Evolutionary conservation across 768 basidiomycete genomes (phyloP).

Genomic region (Dentipellis fragilis): DNA sequence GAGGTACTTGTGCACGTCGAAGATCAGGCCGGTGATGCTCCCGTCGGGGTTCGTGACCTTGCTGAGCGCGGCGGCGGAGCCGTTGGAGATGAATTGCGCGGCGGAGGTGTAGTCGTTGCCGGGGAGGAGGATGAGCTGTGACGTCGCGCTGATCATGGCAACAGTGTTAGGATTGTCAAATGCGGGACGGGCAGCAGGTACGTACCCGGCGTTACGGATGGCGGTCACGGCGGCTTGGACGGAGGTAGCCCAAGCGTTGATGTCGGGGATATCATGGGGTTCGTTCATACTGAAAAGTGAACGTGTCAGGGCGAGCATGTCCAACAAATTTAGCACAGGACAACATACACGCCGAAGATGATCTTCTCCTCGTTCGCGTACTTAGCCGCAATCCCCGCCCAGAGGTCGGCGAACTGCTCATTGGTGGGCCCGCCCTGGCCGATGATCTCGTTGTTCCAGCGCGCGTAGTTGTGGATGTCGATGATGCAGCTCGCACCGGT

Average conservation of each 20-base stretch:
- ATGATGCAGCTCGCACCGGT: slow-evolving; percentile 45
- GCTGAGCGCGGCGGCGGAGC: slow-evolving; percentile 37
- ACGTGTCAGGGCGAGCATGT: background rate
- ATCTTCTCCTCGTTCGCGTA: slow-evolving; percentile 32
- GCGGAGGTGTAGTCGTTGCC: slow-evolving; percentile 52
- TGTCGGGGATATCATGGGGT: slow-evolving; percentile 46
- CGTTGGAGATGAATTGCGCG: slow-evolving; percentile 37
- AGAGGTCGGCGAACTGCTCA: slow-evolving; percentile 40
- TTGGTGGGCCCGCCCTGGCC: slow-evolving; percentile 55
- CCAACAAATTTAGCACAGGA: background rate
- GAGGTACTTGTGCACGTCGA: slow-evolving; percentile 58
- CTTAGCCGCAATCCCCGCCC: slow-evolving; percentile 41
- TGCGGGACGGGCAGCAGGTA: background rate
- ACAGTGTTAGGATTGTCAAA: background rate
- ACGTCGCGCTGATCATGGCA: slow-evolving; percentile 28
- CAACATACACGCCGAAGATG: slow-evolving; percentile 39
- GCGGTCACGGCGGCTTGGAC: slow-evolving; percentile 55
- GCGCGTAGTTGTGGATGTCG: slow-evolving; percentile 53
- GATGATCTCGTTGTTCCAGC: slow-evolving; percentile 45
- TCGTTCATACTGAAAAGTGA: slow-evolving; percentile 43
- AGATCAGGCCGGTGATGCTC: slow-evolving; percentile 33
- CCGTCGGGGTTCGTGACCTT: slow-evolving; percentile 38
- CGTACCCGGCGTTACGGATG: slow-evolving; percentile 43
- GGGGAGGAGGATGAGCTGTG: slow-evolving; percentile 48
- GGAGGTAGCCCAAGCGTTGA: slow-evolving; percentile 36